These are phyloP conservation scores for Neocatenulostroma microsporum DNA, from an alignment of 2,329 filamentous ascomycete genomes.

Conservation along the genomic window DNA sequence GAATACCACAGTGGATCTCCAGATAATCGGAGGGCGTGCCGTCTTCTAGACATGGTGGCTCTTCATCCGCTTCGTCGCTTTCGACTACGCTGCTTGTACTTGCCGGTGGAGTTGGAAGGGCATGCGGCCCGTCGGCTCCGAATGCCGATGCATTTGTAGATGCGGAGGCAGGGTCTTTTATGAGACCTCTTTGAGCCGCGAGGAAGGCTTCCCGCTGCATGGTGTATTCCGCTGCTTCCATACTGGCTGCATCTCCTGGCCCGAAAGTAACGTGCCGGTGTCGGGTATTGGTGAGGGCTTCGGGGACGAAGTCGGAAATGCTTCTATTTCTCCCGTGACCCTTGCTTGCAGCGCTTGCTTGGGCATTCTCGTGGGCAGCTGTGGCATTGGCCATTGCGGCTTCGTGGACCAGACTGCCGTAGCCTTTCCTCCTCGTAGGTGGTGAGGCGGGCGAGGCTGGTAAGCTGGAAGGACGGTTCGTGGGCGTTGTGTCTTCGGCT, in stretches of 20 bases:
- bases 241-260: constrained; percentile 42
- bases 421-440: constrained; percentile 40
- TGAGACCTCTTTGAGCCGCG: constrained; percentile 68
- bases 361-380: constrained; percentile 17
- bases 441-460: constrained; percentile 24
- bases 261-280: constrained; percentile 64
- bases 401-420: constrained; percentile 39
- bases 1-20: constrained; percentile 46
- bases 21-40: constrained; percentile 35
- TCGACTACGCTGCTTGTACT: constrained; percentile 57
- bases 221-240: constrained; percentile 44
- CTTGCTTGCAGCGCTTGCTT: constrained; percentile 1
- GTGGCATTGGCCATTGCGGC: constrained; percentile 21
- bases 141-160: no score
- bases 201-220: constrained; percentile 74
- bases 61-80: constrained; percentile 43
- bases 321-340: constrained; percentile 64
- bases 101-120: constrained; percentile 67
- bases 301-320: constrained; percentile 79
- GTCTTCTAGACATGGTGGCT: constrained; percentile 29
- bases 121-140: no score
- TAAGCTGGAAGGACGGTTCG: constrained; percentile 12
- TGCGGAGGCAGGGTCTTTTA: constrained; percentile 32
- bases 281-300: constrained; percentile 59
- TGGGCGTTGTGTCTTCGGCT: constrained; percentile 28